Evolutionary conservation across 441 rosid species (phyloP), one percentile per base, ranked within the genome.

Genomic region (Melastoma candidum): DNA sequence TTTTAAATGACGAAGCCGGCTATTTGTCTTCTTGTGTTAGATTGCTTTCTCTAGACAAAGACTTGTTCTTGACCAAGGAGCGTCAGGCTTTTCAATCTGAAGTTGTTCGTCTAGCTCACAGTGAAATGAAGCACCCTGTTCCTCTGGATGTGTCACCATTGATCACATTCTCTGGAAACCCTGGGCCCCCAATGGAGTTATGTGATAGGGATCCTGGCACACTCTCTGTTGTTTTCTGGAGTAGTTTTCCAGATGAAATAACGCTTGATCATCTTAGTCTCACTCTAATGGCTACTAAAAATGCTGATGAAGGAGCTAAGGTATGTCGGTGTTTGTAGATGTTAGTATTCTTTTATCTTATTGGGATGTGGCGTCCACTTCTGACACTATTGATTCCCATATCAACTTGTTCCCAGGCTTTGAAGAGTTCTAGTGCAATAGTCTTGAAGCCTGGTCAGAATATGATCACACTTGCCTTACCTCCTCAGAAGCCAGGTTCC

Each of bases 171-270:
- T 87, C 99, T 49, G 99, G 97, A 60, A 85, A 79, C 69, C 78
- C 88, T 53, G 94, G 22, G 22, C 22, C 22, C 22, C 22, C 22
- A 17, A 17, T 90, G 73, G 82, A 83, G 69, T 72, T 94, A 68
- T 83, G 97, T 80, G 97, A 90, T 74, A 96, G 97, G 61, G 99
- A 94, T 79, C 95, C 95, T 25, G 96, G 95, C 48, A 76, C 66
- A 65, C 81, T 94, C 46, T 90, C 86, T 59, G 89, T 94, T 29
- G 82, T 82, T 56, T 86, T 90, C 46, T 87, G 99, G 99, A 94
- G 99, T 70, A 97, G 96, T 49, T 94, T 94, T 75, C 97, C 97
- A 66, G 88, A 87, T 73, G 87, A 90, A 64, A 90, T 94, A 73
- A 94, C 95, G 49, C 87, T 94, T 67, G 97, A 87, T 76, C 85